Evolutionary conservation across 495 filamentous ascomycete species (phyloP), one percentile per base, ranked within the genome.

Genomic region (Staphylotrichum tortipilum): DNA sequence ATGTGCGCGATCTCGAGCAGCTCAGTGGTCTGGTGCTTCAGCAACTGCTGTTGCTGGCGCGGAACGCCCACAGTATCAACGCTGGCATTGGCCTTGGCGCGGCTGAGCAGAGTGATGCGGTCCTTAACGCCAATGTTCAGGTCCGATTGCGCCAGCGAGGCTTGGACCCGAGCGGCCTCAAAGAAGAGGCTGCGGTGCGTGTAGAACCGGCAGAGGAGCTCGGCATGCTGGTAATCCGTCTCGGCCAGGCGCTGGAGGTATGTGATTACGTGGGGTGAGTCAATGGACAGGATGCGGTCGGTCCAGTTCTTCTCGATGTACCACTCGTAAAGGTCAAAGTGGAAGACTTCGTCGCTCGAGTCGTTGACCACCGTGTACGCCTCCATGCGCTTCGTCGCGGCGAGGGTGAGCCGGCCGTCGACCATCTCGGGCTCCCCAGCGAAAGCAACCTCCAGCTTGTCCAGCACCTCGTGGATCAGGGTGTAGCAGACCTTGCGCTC

Each of bases 251-350:
- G 79, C 53, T 85, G 71, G 3, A 99, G 79, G 63, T 95, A 99
- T n/a, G 78, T 81, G 22, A 91, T 79, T 28, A 97, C 87, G 58
- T 86, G 86, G 0, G 81, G 77, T 11, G 92, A 95, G 44, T 88
- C 73, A 31, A 89, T 85, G 39, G 82, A 80, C 8, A 99, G 79
- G 31, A 99, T 74, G 4, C 87, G 82, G 45, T 97, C 88, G 22
- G 72, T 82, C 79, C 85, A 88, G 30, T 83, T 82, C 60, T 89
- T 83, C 29, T 74, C 66, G 35, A 95, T 77, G 64, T 97, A 96
- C 94, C 94, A 99, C 51, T 96, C 92, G 62, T 96, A 99, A 44
- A 99, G 74, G 55, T 88, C 84, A 23, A 86, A 91, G 64, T 97
- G 80, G 68, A 97, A 99, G 1, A 95, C 82, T 55, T 95, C 88